Conservation (phyloP, 352 stramenopile species). For the Bremia lactucae region DNA sequence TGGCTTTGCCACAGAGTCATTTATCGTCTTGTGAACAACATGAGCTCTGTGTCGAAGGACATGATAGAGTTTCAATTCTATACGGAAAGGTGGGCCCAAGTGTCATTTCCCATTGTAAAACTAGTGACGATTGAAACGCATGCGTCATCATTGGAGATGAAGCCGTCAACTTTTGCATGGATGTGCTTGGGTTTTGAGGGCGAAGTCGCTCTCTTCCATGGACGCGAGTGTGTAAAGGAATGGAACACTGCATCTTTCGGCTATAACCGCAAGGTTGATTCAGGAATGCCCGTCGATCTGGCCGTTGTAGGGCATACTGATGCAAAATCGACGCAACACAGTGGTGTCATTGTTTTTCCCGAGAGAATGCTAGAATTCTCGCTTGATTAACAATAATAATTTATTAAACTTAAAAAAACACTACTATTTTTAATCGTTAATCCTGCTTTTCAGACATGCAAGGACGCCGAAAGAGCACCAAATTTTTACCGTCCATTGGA, state of each 20-base stretch:
- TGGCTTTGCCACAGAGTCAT: conserved; percentile 22
- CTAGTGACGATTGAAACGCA: conserved; percentile 16
- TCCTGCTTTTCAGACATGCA: conserved; percentile 1
- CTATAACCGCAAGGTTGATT: conserved; percentile 1
- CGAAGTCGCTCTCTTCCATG: conserved; percentile 30
- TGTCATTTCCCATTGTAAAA: conserved; percentile 33
- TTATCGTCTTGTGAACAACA: conserved; percentile 28
- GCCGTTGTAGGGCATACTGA: conserved; percentile 3
- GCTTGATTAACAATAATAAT: conserved; percentile 10
- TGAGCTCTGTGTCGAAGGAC: conserved; percentile 13
- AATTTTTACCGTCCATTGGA: conserved; percentile 76
- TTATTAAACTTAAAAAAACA: neutral
- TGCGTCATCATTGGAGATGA: neutral
- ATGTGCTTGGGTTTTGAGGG: conserved; percentile 28
- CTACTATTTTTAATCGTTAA: neutral
- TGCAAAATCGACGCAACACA: conserved; percentile 1
- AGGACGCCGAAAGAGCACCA: conserved; percentile 53
- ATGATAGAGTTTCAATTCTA: conserved; percentile 21
- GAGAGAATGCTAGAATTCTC: conserved; percentile 22
- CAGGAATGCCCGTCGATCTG: conserved; percentile 23
- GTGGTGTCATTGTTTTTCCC: conserved; percentile 19
- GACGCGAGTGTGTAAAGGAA: conserved; percentile 19
- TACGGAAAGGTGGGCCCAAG: conserved; percentile 26
- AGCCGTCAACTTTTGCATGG: conserved; percentile 17
- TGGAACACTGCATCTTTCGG: conserved; percentile 12